Conservation (phyloP, 2,329 filamentous ascomycete species). For the Aureobasidium sp. region DNA sequence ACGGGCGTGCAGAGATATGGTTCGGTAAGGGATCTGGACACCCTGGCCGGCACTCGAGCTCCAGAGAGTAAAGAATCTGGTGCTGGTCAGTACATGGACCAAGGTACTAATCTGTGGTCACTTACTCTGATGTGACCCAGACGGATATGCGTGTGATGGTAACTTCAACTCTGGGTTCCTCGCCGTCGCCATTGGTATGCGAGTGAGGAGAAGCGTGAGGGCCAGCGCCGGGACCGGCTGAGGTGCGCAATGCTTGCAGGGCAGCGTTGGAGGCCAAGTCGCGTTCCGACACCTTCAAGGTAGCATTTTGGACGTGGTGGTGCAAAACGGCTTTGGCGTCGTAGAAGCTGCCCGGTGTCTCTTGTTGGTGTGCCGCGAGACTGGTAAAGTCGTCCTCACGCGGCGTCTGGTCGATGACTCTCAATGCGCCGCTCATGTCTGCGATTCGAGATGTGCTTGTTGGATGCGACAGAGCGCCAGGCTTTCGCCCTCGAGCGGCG, state of each 20-base stretch:
- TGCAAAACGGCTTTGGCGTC: conserved; percentile 65
- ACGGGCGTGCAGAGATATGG: conserved; percentile 68
- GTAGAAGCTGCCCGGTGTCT: conserved; percentile 67
- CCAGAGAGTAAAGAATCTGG: conserved; percentile 57
- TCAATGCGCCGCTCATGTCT: conserved; percentile 4
- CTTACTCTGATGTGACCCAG: conserved; percentile 42
- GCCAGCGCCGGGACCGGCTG: conserved; percentile 19
- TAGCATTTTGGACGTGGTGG: conserved; percentile 51
- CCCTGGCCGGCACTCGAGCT: conserved; percentile 52
- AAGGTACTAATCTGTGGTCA: not conserved
- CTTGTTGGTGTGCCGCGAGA: conserved; percentile 62
- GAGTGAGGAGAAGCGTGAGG: conserved; percentile 26
- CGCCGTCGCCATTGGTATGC: conserved; percentile 19
- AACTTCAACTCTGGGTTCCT: conserved; percentile 21
- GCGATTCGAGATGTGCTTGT: not conserved
- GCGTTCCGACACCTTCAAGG: conserved; percentile 50
- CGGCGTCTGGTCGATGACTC: conserved; percentile 52
- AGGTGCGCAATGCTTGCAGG: conserved; percentile 42
- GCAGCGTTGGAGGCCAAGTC: conserved; percentile 46
- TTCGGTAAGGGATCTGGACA: conserved; percentile 64
- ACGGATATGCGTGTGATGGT: conserved; percentile 36
- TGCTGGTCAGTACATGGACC: not conserved
- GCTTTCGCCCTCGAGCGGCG: not conserved
- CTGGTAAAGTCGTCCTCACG: conserved; percentile 54
- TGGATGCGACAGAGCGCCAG: not conserved